A percentile compares a stretch with the other conserved stretches of the same genome.
phyloP scores from a whole-genome alignment of 2,329 filamentous ascomycete genomes.

The Cordyceps cateniannulata region DNA sequence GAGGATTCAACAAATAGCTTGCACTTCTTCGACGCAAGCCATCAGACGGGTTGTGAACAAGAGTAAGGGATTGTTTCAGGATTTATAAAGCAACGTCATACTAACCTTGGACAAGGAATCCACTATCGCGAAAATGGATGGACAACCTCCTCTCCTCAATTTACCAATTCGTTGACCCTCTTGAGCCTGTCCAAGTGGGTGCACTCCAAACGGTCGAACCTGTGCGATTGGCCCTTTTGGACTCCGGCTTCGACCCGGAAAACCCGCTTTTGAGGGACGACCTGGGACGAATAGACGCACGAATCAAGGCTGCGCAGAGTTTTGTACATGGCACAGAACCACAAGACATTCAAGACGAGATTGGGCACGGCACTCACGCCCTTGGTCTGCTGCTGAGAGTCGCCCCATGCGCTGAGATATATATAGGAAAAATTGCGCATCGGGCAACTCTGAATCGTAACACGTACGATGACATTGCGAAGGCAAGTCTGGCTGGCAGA shows the following conservation, averaged over 20 bases:
- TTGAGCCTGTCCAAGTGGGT: no score
- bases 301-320: background rate
- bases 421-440: background rate
- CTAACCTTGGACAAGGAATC: no score
- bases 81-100: no score
- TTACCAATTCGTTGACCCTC: no score
- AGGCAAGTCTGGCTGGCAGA: no score
- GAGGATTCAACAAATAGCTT: no score
- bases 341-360: background rate
- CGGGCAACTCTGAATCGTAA: background rate
- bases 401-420: background rate
- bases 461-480: background rate
- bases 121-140: no score
- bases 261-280: background rate
- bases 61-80: no score
- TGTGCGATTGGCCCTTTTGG: background rate
- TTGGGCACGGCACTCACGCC: slow-evolving; percentile 1
- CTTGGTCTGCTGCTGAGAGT: background rate
- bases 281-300: background rate
- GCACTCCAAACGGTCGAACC: no score
- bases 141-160: no score
- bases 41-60: no score
- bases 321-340: background rate
- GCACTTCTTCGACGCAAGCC: no score
- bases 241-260: background rate